Evolutionary conservation across 176 grass and related monocot genomes (phyloP), one percentile per base, ranked within the genome.

Genomic region (Oryza rufipogon): DNA sequence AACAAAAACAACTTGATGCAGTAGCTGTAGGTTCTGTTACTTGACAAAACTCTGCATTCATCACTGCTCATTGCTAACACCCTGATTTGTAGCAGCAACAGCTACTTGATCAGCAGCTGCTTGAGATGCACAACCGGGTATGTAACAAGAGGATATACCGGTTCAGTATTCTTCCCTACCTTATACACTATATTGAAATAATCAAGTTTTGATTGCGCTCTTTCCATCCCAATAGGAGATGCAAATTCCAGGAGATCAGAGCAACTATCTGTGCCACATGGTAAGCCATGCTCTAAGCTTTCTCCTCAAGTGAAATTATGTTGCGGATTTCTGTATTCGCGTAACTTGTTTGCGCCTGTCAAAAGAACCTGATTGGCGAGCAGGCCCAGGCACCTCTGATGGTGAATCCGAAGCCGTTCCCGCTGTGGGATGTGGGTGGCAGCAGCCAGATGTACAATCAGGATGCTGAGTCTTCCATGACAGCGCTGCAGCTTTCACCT

Each of bases 101-200:
- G 63, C 72, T 92, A 41, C 64, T 95, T 51, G 88, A 88, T 34
- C 90, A 90, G 85, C 87, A 95, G 64, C 23, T 88, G 74, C 71
- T 81, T 4, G 76, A 83, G 45, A 87, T 95, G 61, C 85, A 6
- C 12, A 79, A 79, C 80, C 90, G 89, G 93, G 93, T 95, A 87
- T 5, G 49, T 26, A 12, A 84, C 17, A 34, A 77, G 13, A 72
- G 19, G 58, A 74, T 20, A 16, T 11, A 67, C 34, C 9, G 1
- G 45, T 56, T 39, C 81, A 30, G 32, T 80, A 42, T 74, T 47
- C 39, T 9, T 66, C 6, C 64, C 16, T 63, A 23, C 28, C 32
- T 46, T 54, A 0, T 16, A 9, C 9, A 71, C 4, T 8, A 0
- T 39, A 71, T 65, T 28, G 9, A 8, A 17, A 41, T 0, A 22